phyloP scores from a whole-genome alignment of 179 eudicot genomes.

The Dionaea muscipula region DNA sequence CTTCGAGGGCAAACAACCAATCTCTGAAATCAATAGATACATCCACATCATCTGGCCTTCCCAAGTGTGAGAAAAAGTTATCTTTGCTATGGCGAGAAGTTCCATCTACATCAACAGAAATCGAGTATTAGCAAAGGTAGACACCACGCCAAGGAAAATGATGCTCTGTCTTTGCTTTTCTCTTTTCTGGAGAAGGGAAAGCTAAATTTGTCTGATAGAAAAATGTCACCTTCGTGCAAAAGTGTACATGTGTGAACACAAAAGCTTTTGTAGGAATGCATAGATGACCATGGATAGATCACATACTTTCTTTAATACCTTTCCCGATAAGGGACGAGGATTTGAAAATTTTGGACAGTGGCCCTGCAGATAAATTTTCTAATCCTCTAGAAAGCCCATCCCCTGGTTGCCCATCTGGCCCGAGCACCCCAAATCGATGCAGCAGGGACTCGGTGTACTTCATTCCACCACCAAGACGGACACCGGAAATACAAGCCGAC shows the following conservation, averaged over 20 bases:
- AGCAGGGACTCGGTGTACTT: slow-evolving; percentile 72
- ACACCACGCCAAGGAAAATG: neutral
- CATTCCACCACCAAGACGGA: slow-evolving; percentile 94
- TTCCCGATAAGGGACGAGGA: slow-evolving; percentile 43
- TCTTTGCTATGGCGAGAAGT: slow-evolving; percentile 31
- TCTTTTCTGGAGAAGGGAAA: neutral
- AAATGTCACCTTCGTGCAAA: no score
- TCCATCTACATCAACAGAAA: slow-evolving; percentile 34
- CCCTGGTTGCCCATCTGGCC: slow-evolving; percentile 92
- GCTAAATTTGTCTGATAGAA: neutral
- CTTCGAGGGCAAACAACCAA: slow-evolving; percentile 95
- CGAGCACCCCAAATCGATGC: slow-evolving; percentile 79
- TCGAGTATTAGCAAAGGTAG: neutral
- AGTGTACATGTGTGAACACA: no score
- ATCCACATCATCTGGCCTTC: slow-evolving; percentile 83
- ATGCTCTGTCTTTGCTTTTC: no score
- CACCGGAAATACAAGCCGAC: slow-evolving; percentile 74
- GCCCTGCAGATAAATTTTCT: slow-evolving; percentile 60
- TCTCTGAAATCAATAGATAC: slow-evolving; percentile 60
- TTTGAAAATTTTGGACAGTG: slow-evolving; percentile 69
- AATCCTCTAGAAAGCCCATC: slow-evolving; percentile 75
- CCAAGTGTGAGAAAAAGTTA: slow-evolving; percentile 42
- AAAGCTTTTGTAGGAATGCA: no score
- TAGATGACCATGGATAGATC: slow-evolving; percentile 8
- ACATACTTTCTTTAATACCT: slow-evolving; percentile 34